These are phyloP conservation scores for Fusarium keratoplasticum DNA, from an alignment of 2,329 filamentous ascomycete species.

Conservation along the genomic window DNA sequence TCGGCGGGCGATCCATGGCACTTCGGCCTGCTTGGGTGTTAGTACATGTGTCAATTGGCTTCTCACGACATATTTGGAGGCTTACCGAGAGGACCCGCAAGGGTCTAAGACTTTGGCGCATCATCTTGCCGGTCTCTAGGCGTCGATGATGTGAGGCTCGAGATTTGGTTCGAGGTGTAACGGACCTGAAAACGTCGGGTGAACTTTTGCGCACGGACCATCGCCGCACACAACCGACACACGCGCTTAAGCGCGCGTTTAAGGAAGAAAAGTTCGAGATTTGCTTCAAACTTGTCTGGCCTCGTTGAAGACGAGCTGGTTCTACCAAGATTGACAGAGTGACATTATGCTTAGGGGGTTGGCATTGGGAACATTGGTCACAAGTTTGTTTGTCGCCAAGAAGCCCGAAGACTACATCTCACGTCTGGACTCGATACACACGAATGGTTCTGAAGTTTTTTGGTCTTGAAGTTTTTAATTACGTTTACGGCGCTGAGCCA, in stretches of 20 bases:
- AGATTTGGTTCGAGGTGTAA: constrained; percentile 29
- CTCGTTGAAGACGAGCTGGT: neutral
- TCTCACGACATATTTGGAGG: fast-evolving
- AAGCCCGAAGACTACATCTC: neutral
- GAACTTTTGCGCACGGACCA: constrained; percentile 37
- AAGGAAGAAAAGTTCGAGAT: neutral
- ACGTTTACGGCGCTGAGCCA: constrained; percentile 55
- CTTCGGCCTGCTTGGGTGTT: constrained; percentile 30
- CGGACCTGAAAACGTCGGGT: constrained; percentile 36
- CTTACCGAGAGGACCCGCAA: constrained; percentile 43
- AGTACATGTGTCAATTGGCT: constrained; percentile 6
- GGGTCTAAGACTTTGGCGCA: constrained; percentile 44
- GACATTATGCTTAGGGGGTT: neutral
- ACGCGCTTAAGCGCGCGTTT: constrained; percentile 26
- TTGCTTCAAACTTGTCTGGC: neutral
- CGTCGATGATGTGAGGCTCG: constrained; percentile 36
- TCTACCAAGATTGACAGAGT: neutral
- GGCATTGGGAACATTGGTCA: neutral
- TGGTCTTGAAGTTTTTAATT: constrained; percentile 25
- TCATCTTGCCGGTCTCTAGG: constrained; percentile 44
- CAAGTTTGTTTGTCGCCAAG: neutral
- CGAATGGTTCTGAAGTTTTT: neutral
- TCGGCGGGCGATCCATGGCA: constrained; percentile 40
- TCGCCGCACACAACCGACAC: neutral
- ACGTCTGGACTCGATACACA: neutral